Percentiles rank a stretch among this genome's conserved stretches.
phyloP scores from a whole-genome alignment of 1,139 yeast genomes.

The Wickerhamomyces sp. region DNA sequence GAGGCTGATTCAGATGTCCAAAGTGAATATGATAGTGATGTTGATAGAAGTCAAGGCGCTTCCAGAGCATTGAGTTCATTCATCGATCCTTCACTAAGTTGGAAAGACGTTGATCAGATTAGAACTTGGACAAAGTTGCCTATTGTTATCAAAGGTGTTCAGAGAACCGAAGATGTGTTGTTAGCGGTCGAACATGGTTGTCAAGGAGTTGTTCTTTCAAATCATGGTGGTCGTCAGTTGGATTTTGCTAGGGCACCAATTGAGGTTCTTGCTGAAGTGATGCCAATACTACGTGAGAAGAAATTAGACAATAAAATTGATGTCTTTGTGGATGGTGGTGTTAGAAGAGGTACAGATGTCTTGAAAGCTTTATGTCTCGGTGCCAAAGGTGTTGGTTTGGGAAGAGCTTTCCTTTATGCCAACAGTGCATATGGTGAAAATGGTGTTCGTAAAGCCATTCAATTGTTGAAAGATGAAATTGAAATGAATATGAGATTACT shows the following conservation, averaged over 20 bases:
- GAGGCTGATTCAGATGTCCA: constrained; percentile 56
- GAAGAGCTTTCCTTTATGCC: constrained; percentile 68
- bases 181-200: constrained; percentile 69
- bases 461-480: constrained; percentile 73
- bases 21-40: constrained; percentile 44
- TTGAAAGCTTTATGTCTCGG: constrained; percentile 68
- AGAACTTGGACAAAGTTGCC: constrained; percentile 40
- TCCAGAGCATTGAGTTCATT: constrained; percentile 81
- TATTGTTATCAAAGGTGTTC: constrained; percentile 59
- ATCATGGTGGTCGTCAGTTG: constrained; percentile 73
- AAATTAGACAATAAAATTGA: constrained; percentile 33
- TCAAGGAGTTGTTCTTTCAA: constrained; percentile 66
- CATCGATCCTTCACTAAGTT: constrained; percentile 72
- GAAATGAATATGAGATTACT: constrained; percentile 84
- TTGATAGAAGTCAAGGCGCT: constrained; percentile 76
- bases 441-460: constrained; percentile 77
- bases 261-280: constrained; percentile 61
- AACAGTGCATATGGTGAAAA: constrained; percentile 69
- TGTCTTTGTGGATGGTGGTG: constrained; percentile 47
- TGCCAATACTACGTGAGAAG: constrained; percentile 45
- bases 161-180: constrained; percentile 62
- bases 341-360: constrained; percentile 65
- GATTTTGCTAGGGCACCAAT: constrained; percentile 65
- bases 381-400: constrained; percentile 72
- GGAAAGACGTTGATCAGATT: constrained; percentile 40